These are phyloP conservation scores for Meyerozyma elateridarum DNA, from an alignment of 1,139 yeast species.

Conservation along the genomic window DNA sequence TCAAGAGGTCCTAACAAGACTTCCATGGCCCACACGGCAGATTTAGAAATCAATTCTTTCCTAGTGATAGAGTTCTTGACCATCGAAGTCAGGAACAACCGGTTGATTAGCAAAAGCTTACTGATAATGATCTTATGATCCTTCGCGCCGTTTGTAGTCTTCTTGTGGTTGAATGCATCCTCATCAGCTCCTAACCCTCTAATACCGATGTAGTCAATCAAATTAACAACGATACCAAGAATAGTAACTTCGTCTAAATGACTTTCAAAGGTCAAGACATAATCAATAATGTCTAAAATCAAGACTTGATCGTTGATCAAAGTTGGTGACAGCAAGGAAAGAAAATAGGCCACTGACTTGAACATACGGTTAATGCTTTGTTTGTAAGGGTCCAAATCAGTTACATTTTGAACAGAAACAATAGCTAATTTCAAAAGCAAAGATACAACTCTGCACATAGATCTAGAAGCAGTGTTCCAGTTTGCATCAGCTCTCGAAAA, in stretches of 20 bases:
- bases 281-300: conserved; percentile 54
- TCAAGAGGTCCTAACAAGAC: conserved; percentile 52
- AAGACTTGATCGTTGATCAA: conserved; percentile 57
- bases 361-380: conserved; percentile 28
- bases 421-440: conserved; percentile 43
- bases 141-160: conserved; percentile 27
- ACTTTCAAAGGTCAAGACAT: conserved; percentile 41
- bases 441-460: conserved; percentile 56
- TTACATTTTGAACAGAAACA: conserved; percentile 20
- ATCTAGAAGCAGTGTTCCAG: conserved; percentile 63
- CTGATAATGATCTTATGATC: conserved; percentile 54
- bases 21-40: conserved; percentile 63
- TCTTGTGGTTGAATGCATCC: conserved; percentile 24
- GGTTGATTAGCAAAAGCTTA: conserved; percentile 55
- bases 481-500: conserved; percentile 47
- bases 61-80: conserved; percentile 34
- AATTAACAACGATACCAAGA: conserved; percentile 32
- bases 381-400: conserved; percentile 28
- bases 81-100: conserved; percentile 49
- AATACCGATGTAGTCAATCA: conserved; percentile 49
- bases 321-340: conserved; percentile 41
- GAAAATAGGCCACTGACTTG: conserved; percentile 42
- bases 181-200: conserved; percentile 50
- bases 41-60: conserved; percentile 41
- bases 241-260: conserved; percentile 37